These are phyloP conservation scores for Linderniella brevidens DNA, from an alignment of 257 asterid species.

Conservation along the genomic window DNA sequence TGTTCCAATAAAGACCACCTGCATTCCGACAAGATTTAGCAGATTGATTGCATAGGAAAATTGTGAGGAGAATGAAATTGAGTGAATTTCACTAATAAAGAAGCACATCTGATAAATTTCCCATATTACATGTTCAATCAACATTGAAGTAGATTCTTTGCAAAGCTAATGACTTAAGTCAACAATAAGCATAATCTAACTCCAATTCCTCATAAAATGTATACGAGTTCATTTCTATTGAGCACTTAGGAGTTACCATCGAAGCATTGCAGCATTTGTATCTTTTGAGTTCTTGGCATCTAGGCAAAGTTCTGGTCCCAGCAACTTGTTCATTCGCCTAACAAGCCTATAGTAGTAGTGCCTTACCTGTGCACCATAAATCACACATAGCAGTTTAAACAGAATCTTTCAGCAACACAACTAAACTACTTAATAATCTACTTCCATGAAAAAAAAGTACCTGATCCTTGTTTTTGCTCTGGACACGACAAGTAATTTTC, in stretches of 20 bases:
- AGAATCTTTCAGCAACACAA: conserved; percentile 8
- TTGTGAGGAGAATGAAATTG: neutral
- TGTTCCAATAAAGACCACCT: conserved; percentile 99
- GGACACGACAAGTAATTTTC: conserved; percentile 82
- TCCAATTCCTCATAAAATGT: neutral
- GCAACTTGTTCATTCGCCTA: conserved; percentile 94
- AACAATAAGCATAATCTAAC: no score
- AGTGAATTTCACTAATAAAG: neutral
- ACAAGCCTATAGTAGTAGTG: conserved; percentile 96
- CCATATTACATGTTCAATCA: neutral
- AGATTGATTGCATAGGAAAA: neutral
- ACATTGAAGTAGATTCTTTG: no score
- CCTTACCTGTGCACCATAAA: conserved; percentile 42
- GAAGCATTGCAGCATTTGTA: conserved; percentile 94
- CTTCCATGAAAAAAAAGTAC: conserved; percentile 18
- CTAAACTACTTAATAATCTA: conserved; percentile 5
- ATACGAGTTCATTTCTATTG: no score
- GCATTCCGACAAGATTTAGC: conserved; percentile 12
- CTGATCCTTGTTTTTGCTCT: conserved; percentile 98
- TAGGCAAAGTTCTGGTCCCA: conserved; percentile 88
- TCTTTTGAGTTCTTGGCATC: conserved; percentile 93
- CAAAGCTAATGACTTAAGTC: no score
- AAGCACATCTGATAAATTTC: neutral
- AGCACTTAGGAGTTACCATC: conserved; percentile 48
- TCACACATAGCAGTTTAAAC: conserved; percentile 11